Evolutionary conservation across 805 yeast genomes (phyloP), one percentile per base, ranked within the genome.

Genomic region (Jamesozyma gamospora): DNA sequence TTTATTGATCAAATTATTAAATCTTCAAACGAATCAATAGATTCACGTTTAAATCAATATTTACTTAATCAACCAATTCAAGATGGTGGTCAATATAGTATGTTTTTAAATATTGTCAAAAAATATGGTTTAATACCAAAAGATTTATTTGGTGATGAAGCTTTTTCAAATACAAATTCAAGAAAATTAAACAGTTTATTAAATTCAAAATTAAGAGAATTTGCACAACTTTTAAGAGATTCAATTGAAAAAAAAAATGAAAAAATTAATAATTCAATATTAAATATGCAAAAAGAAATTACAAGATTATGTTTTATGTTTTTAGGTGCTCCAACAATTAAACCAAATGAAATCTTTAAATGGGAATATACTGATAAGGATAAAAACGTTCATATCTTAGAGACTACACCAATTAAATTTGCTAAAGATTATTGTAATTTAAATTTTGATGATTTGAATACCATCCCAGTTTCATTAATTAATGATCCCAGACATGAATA

Each of bases 81-180:
- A 42, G 95, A 86, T 55, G 95, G 95, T 50, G 95, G 95, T 39
- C 95, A 85, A 62, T 84, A 82, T 70, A 79, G 82, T 47, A 81
- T 85, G 92, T 74, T 83, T 56, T 68, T 79, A 36, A 82, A 84
- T 60, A 58, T 86, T 41, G 72, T 84, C 37, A 75, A 77, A 46
- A 86, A 85, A 61, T 86, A 85, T 51, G 95, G 95, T 24, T 55
- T 82, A 39, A 82, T 85, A 39, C 95, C 95, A 29, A 69, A 79
- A 53, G 74, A 72, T 47, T 58, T 75, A 14, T 86, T 72, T 63
- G 88, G 90, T 10, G 95, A 85, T 58, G 68, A 75, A 40, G 67
- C 75, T 21, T 66, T 64, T 40, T 73, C 75, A 32, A 66, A 81
- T 14, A 72, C 83, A 3, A 58, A 63, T 14, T 70, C 79, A 2